A percentile compares a stretch with the other conserved stretches of the same genome.
Conservation (phyloP, 2,329 filamentous ascomycete species). For the Pseudogymnoascus destructans region DNA sequence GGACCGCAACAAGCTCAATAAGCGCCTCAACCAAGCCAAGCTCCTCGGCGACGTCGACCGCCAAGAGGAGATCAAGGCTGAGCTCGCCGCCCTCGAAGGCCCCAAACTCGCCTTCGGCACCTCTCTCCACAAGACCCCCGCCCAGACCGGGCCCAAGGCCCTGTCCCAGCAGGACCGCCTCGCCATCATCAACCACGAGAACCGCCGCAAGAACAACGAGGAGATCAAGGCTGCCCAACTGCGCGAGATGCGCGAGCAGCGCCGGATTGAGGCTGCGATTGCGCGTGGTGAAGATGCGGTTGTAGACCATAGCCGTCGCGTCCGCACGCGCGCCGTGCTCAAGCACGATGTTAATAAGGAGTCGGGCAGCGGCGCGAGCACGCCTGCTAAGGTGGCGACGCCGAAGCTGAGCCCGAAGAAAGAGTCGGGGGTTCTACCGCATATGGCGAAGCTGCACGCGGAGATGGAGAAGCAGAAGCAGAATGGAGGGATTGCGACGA, state of each 20-base stretch:
- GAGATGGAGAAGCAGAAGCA: conserved; percentile 31
- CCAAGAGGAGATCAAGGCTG: conserved; percentile 40
- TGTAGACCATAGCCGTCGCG: conserved; percentile 46
- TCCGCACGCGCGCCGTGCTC: conserved; percentile 55
- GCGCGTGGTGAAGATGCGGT: conserved; percentile 49
- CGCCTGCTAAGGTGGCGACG: conserved; percentile 33
- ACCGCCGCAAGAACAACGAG: conserved; percentile 74
- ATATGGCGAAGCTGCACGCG: conserved; percentile 40
- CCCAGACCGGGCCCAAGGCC: conserved; percentile 35
- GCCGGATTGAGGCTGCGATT: conserved; percentile 46
- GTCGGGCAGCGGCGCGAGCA: conserved; percentile 33
- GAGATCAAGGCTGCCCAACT: conserved; percentile 83
- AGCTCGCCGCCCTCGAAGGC: conserved; percentile 49
- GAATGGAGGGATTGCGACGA: conserved; percentile 44
- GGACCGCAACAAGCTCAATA: conserved; percentile 54
- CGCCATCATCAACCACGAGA: conserved; percentile 69
- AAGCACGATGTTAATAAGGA: conserved; percentile 48
- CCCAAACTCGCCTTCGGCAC: conserved; percentile 65
- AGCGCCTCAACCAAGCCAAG: conserved; percentile 53
- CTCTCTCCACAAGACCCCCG: conserved; percentile 41
- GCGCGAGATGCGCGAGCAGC: conserved; percentile 56
- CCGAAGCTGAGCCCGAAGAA: conserved; percentile 35
- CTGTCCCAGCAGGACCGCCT: conserved; percentile 67
- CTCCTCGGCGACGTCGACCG: conserved; percentile 47
- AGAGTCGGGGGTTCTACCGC: conserved; percentile 34